Percentiles rank a stretch among this genome's conserved stretches.
phyloP scores from a whole-genome alignment of 2,329 filamentous ascomycete species.

The Albifimbria verrucaria region DNA sequence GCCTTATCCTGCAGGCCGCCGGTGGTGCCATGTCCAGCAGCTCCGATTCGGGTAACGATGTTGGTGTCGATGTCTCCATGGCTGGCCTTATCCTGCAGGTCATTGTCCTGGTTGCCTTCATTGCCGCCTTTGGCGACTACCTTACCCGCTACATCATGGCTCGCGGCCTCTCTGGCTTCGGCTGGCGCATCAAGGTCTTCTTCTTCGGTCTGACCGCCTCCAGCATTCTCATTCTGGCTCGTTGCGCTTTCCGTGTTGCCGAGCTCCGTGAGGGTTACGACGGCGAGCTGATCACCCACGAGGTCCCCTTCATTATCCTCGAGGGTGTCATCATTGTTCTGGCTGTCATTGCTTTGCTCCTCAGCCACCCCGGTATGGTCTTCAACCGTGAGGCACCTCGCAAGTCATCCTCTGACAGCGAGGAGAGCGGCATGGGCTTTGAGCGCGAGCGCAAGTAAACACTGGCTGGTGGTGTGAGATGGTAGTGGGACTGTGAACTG shows the following conservation, averaged over 20 bases:
- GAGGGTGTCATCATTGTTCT: slow-evolving; percentile 43
- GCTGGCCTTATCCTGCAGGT: slow-evolving; percentile 60
- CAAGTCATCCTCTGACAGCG: slow-evolving; percentile 16
- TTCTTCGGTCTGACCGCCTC: slow-evolving; percentile 49
- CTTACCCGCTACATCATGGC: slow-evolving; percentile 38
- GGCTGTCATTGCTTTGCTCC: slow-evolving; percentile 32
- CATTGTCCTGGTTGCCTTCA: slow-evolving; percentile 51
- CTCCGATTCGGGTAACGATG: slow-evolving; percentile 32
- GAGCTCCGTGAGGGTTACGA: slow-evolving; percentile 63
- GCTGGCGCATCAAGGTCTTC: slow-evolving; percentile 39
- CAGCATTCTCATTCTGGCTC: slow-evolving; percentile 57
- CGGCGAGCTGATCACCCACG: slow-evolving; percentile 50
- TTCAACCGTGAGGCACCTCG: slow-evolving; percentile 22
- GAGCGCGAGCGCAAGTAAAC: background rate
- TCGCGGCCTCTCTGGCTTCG: slow-evolving; percentile 17
- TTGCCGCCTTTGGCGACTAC: slow-evolving; percentile 45
- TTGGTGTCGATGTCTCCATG: slow-evolving; percentile 36
- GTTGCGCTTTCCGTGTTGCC: slow-evolving; percentile 62
- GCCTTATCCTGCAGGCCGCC: slow-evolving; percentile 53
- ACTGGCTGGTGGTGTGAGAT: too few relatives aligned
- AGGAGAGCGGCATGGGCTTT: slow-evolving; percentile 10
- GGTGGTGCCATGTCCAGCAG: slow-evolving; percentile 52
- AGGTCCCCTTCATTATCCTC: slow-evolving; percentile 50
- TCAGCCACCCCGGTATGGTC: slow-evolving; percentile 40
- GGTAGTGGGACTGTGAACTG: too few relatives aligned